Evolutionary conservation across 805 yeast species (phyloP).

Genomic region (Naumovozyma castellii): DNA sequence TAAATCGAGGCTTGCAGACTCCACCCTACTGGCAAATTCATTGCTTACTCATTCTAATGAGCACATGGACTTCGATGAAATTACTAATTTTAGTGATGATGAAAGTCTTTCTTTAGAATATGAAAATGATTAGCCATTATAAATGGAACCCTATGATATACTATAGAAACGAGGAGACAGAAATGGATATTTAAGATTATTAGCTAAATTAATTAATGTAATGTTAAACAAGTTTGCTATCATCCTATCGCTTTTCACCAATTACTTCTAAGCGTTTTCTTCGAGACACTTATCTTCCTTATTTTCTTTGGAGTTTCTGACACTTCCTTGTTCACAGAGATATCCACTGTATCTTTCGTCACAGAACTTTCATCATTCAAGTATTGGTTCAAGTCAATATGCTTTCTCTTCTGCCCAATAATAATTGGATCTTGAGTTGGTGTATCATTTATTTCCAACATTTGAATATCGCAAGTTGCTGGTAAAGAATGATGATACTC

Average conservation of each 20-base stretch:
- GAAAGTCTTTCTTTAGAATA: slow-evolving; percentile 9
- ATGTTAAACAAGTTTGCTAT: too few species aligned
- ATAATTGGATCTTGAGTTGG: slow-evolving; percentile 9
- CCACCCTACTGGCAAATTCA: not conserved
- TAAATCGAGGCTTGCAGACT: not conserved
- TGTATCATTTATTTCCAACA: slow-evolving; percentile 12
- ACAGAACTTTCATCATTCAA: slow-evolving; percentile 13
- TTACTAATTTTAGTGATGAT: slow-evolving; percentile 9
- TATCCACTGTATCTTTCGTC: slow-evolving; percentile 11
- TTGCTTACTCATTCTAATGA: slow-evolving; percentile 1
- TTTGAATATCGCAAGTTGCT: slow-evolving; percentile 14
- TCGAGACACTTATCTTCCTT: slow-evolving; percentile 27
- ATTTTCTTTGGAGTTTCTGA: slow-evolving; percentile 14
- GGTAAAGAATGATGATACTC: slow-evolving; percentile 4
- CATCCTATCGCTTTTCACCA: too few species aligned
- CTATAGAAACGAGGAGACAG: too few species aligned
- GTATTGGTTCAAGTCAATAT: slow-evolving; percentile 14
- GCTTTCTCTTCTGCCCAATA: slow-evolving; percentile 14
- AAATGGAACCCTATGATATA: too few species aligned
- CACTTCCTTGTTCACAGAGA: not conserved
- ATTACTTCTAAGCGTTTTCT: slow-evolving; percentile 23
- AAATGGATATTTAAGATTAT: too few species aligned
- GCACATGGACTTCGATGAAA: slow-evolving; percentile 13
- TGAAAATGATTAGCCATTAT: not conserved
- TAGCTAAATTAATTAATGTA: too few species aligned